Evolutionary conservation across 371 early-diverging fungal genomes (phyloP), one percentile per base, ranked within the genome.

Genomic region (Batkoa obscura): DNA sequence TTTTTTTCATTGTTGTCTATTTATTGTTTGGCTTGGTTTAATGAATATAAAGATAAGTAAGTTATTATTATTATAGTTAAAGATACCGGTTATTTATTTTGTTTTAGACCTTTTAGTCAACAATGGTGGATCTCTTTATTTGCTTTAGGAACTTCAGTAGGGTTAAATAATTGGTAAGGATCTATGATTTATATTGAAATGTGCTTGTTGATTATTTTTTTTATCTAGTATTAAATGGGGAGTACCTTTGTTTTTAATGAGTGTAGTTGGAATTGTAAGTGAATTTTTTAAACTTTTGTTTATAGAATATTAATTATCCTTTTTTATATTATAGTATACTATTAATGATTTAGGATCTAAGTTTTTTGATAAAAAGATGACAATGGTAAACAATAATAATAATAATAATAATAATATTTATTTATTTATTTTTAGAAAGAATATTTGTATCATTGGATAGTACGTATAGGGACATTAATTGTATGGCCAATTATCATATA

Each of bases 261-360:
- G 92, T 4, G 68, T 95, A 15, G 94, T 98, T 35, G 99, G 99
- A 4, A 52, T 94, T 53, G 78, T 77, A 66, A 57, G 62, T 51
- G 35, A 6, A 39, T 8, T 8, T 8, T 39, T 13, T 8, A n/a
- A 17, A 6, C 12, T 17, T 51, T 37, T 3, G 12, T 10, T 13
- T 37, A 31, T 15, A 6, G 55, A 17, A 5, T 50, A 15, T 31
- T 31, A 3, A 36, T 5, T n/a, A n/a, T n/a, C n/a, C n/a, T n/a
- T n/a, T n/a, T n/a, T n/a, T n/a, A n/a, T n/a, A n/a, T n/a, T n/a
- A n/a, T 30, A 74, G 68, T 84, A 90, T 65, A 98, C 98, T 0
- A 68, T 98, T n/a, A 84, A 89, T 50, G 92, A 94, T 48, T 74
- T 99, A 6, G 98, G 91, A 85, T 80, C 88, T 23, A 74, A 88